Conservation (phyloP, 768 basidiomycete genomes). For the Mycena haematopus region DNA sequence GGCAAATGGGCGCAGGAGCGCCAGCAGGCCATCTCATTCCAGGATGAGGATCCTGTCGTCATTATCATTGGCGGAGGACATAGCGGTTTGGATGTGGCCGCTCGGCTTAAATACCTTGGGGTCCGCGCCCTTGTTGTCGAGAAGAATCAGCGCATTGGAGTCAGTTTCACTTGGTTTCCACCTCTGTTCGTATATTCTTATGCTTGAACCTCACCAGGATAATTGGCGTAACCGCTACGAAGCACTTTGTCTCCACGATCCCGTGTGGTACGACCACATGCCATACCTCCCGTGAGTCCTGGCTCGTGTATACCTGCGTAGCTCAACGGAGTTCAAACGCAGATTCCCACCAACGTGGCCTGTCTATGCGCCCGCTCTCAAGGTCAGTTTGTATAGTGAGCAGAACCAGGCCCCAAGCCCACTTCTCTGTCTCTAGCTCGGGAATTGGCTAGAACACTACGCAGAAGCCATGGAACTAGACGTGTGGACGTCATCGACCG, state of each 20-base stretch:
- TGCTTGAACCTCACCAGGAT: slow-evolving; percentile 36
- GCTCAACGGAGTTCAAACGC: not conserved
- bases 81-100: slow-evolving; percentile 61
- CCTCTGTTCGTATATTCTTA: not conserved
- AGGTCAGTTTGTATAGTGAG: slow-evolving; percentile 35
- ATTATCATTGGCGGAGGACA: slow-evolving; percentile 60
- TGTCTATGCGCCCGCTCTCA: slow-evolving; percentile 48
- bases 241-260: slow-evolving; percentile 69
- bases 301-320: not conserved
- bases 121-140: slow-evolving; percentile 65
- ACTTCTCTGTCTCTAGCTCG: slow-evolving; percentile 45
- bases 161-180: not conserved
- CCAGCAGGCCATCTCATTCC: slow-evolving; percentile 43
- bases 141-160: slow-evolving; percentile 59
- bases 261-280: slow-evolving; percentile 61
- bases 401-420: not conserved
- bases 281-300: slow-evolving; percentile 48
- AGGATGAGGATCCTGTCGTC: slow-evolving; percentile 56
- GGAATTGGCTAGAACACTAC: slow-evolving; percentile 66
- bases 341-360: slow-evolving; percentile 57
- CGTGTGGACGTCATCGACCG: slow-evolving; percentile 53
- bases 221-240: slow-evolving; percentile 74
- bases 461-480: slow-evolving; percentile 57
- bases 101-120: slow-evolving; percentile 61
- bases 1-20: slow-evolving; percentile 21